Evolutionary conservation across 441 rosid genomes (phyloP), one percentile per base, ranked within the genome.

Genomic region (Arabidopsis hybrid): DNA sequence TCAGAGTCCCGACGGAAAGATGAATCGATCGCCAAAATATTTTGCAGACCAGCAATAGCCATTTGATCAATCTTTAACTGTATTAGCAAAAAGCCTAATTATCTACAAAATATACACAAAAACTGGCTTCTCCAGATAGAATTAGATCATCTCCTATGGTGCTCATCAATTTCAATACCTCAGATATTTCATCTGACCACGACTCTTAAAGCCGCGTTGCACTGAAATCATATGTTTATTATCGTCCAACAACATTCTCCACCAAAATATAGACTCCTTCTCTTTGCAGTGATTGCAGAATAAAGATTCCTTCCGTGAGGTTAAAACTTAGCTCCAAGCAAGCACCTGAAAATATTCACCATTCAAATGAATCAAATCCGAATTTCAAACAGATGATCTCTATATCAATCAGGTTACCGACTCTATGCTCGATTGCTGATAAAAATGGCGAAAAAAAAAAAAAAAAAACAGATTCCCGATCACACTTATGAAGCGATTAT

Each of bases 1-100:
- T 77, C 90, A 70, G 97, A 81, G 59, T 87, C 97, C 74, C 96
- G 73, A 13, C 73, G 88, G 67, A 91, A 85, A 67, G 97, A 77
- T 63, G 95, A 83, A 84, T 88, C 91, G 8, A 88, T 88, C 57
- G 83, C 85, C 39, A 92, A 84, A 75, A 91, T 80, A 69, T 86
- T 88, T 82, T 89, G 99, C 51, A 90, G 77, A 36, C 97, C 90
- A 63, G 91, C 97, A 78, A 92, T 80, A 76, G 99, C 97, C 99
- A 95, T 92, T 49, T 65, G 51, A 35, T 46, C 73, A 66, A 76
- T 40, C 68, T 10, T 38, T 8, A 65, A 49, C 71, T 45, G 39
- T 71, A 52, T 39, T 67, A 74, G 67, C 82, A 87, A 85, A 74
- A 80, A 72, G 73, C 79, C 83, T 73, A 77, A 66, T 51, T 66